Evolutionary conservation across 192 early-diverging fungal species (phyloP).

Genomic region (Gaertneriomyces semiglobifer): DNA sequence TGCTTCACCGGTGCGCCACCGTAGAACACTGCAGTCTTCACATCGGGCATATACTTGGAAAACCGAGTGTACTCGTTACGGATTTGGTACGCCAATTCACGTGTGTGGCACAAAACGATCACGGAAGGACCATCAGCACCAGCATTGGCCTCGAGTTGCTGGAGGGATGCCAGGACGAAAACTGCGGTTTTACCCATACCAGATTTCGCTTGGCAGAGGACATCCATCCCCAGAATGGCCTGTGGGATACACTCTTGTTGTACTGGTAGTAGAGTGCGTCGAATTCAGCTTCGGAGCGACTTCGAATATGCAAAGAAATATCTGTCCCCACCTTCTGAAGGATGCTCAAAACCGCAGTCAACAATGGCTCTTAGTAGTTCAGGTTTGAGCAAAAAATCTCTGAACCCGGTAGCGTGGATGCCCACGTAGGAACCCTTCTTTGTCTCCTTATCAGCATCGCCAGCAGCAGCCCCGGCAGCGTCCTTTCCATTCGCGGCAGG

Average conservation of each 20-base stretch:
- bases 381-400: constrained; percentile 96
- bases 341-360: constrained; percentile 99
- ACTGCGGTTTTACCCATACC: constrained; percentile 99
- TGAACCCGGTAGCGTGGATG: constrained; percentile 97
- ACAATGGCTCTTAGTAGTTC: constrained; percentile 92
- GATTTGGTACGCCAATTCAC: constrained; percentile 98
- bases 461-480: constrained; percentile 34
- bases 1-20: constrained; percentile 78
- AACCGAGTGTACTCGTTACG: constrained; percentile 95
- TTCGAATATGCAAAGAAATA: not conserved
- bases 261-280: constrained; percentile 50
- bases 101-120: constrained; percentile 94
- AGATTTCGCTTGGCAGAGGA: constrained; percentile 96
- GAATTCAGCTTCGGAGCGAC: not conserved
- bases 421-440: constrained; percentile 98
- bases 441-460: constrained; percentile 68
- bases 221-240: constrained; percentile 94
- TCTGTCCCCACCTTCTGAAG: constrained; percentile 74
- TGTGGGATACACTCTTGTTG: constrained; percentile 99
- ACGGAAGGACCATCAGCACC: constrained; percentile 57
- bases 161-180: constrained; percentile 91
- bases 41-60: constrained; percentile 89
- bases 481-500: constrained; percentile 45
- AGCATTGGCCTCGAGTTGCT: constrained; percentile 71
- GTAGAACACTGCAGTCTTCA: constrained; percentile 91